Evolutionary conservation across 1,139 yeast species (phyloP), one percentile per base, ranked within the genome.

Genomic region (Spencermartinsiella ligniputridi): DNA sequence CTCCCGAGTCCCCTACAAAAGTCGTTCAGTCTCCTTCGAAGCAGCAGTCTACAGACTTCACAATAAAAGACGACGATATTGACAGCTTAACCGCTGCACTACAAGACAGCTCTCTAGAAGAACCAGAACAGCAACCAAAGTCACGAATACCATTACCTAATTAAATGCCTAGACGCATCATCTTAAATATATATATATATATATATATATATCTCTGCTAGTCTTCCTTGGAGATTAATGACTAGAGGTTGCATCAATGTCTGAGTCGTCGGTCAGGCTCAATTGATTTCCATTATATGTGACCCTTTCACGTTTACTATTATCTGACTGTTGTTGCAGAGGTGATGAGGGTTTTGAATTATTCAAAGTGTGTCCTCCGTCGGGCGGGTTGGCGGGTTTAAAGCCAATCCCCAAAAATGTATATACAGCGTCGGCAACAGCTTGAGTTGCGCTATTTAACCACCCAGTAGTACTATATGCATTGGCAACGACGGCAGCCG

Each of bases 221-320:
- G n/a, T n/a, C n/a, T n/a, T n/a, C n/a, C n/a, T n/a, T n/a, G n/a
- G n/a, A 22, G 6, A 22, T n/a, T 9, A 27, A 4, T 27, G 12
- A n/a, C 15, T 27, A 27, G 32, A n/a, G n/a, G n/a, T 5, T n/a
- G 8, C 15, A 27, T 27, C 32, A 11, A 27, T n/a, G n/a, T 27
- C 32, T 27, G 32, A 27, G 25, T 69, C 70, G 49, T 72, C 76
- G 48, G 74, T 75, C 41, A 74, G 50, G 41, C 66, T 68, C 15
- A 71, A 54, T 16, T 67, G 69, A 52, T 74, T 74, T 2, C 79
- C 79, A 52, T 74, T 74, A 51, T 74, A 74, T 1, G 76, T 70
- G 13, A 61, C 53, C 32, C 70, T 61, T 37, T 70, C 71, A 11
- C 61, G 63, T 12, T 49, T 50, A n/a, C n/a, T n/a, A n/a, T n/a